Percentiles rank a stretch among this genome's conserved stretches.
Conservation (phyloP, 208 protist species). For the Zelonia costaricensis region DNA sequence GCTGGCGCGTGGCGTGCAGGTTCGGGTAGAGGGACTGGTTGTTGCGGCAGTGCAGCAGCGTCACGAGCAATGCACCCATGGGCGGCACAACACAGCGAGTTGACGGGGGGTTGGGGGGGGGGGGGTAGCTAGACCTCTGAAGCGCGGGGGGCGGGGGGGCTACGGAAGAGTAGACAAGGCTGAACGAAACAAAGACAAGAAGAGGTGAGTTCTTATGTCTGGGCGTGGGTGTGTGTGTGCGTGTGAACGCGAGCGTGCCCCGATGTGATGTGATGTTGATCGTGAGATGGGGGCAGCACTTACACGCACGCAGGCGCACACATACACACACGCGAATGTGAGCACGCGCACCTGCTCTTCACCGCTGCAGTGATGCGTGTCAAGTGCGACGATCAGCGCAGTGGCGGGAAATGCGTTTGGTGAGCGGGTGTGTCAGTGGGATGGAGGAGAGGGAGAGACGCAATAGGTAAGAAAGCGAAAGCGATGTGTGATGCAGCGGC, state of each 20-base stretch:
- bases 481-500: too few species aligned
- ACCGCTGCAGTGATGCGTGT: too few species aligned
- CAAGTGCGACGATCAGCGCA: too few species aligned
- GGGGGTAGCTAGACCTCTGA: not conserved
- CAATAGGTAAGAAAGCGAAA: too few species aligned
- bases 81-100: not conserved
- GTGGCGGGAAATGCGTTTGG: too few species aligned
- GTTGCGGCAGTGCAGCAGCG: conserved; percentile 33
- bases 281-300: not conserved
- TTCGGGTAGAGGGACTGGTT: conserved; percentile 31
- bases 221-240: not conserved
- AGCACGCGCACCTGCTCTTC: too few species aligned
- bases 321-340: not conserved
- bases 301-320: not conserved
- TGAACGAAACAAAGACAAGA: not conserved
- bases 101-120: not conserved
- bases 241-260: not conserved
- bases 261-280: too few species aligned
- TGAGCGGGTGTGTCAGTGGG: too few species aligned
- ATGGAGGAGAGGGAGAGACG: too few species aligned
- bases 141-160: too few species aligned
- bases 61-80: conserved; percentile 38
- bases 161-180: too few species aligned
- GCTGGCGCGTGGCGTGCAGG: conserved; percentile 14
- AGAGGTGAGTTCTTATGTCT: not conserved